Evolutionary conservation across 1,284 basidiomycete genomes (phyloP).

Genomic region (Ceratobasidium sp.): DNA sequence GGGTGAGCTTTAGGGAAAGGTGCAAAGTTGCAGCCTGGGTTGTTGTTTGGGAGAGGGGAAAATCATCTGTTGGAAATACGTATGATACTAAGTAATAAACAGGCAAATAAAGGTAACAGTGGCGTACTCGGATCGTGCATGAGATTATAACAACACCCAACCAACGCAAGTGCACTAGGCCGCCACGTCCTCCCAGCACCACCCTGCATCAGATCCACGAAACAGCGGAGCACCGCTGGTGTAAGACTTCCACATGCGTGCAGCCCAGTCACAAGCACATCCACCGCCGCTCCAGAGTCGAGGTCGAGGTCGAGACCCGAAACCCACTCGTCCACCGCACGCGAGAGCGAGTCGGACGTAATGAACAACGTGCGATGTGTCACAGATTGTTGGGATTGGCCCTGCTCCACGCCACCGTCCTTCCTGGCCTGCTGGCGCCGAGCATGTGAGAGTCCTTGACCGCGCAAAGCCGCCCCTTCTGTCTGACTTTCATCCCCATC

Average conservation of each 20-base stretch:
- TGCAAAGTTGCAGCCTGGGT: not conserved
- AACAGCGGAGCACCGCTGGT: conserved; percentile 46
- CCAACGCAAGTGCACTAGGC: conserved; percentile 44
- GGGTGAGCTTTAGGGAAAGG: conserved; percentile 20
- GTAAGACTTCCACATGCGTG: conserved; percentile 49
- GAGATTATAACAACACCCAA: conserved; percentile 49
- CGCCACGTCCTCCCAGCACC: conserved; percentile 24
- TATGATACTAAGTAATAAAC: not conserved
- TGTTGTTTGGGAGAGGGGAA: conserved; percentile 43
- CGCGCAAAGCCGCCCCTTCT: conserved; percentile 44
- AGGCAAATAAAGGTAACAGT: not conserved
- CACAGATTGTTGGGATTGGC: conserved; percentile 16
- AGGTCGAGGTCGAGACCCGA: not conserved
- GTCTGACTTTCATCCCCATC: conserved; percentile 45
- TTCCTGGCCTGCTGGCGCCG: conserved; percentile 31
- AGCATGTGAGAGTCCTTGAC: conserved; percentile 41
- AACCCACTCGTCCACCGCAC: conserved; percentile 46
- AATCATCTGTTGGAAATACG: conserved; percentile 28
- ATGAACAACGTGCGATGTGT: conserved; percentile 44
- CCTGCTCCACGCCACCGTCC: too few relatives aligned
- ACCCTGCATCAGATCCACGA: conserved; percentile 34
- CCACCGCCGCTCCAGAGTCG: not conserved
- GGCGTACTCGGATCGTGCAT: conserved; percentile 44
- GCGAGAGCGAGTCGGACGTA: conserved; percentile 40
- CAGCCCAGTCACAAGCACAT: conserved; percentile 45